Conservation (phyloP, 352 stramenopile genomes). For the Elongisporangium prolatum region DNA sequence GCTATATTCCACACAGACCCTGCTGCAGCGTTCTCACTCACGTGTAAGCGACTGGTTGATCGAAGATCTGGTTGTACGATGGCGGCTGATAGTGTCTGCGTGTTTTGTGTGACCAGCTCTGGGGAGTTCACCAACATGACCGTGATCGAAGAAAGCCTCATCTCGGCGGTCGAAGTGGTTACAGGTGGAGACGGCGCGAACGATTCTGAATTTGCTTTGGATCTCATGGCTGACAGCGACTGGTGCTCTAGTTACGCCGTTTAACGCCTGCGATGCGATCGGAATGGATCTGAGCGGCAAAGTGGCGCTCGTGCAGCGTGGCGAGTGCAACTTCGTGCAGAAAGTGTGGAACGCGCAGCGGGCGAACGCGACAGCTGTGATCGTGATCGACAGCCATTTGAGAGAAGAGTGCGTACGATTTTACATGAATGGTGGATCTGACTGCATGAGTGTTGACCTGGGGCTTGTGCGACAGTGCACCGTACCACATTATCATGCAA, state of each 20-base stretch:
- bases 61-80: background rate
- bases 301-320: slow-evolving; percentile 73
- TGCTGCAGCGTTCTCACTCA: background rate
- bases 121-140: slow-evolving; percentile 71
- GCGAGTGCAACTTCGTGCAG: slow-evolving; percentile 57
- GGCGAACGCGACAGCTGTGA: slow-evolving; percentile 52
- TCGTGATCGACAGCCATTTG: slow-evolving; percentile 72
- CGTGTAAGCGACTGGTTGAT: background rate
- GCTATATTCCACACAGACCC: background rate
- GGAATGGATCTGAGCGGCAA: slow-evolving; percentile 44
- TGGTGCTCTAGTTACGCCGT: slow-evolving; percentile 30
- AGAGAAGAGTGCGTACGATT: slow-evolving; percentile 44
- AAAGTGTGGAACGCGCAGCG: slow-evolving; percentile 59
- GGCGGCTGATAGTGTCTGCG: background rate
- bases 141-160: slow-evolving; percentile 23
- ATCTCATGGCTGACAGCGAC: background rate
- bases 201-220: background rate
- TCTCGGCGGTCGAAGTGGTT: slow-evolving; percentile 37
- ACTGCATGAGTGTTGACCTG: too few relatives aligned
- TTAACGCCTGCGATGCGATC: slow-evolving; percentile 59
- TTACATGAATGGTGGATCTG: too few relatives aligned
- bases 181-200: slow-evolving; percentile 16
- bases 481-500: slow-evolving; percentile 85
- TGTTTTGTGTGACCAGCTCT: slow-evolving; percentile 23
- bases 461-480: slow-evolving; percentile 25